phyloP scores from a whole-genome alignment of 352 stramenopile species.

The Globisporangium yorkense region DNA sequence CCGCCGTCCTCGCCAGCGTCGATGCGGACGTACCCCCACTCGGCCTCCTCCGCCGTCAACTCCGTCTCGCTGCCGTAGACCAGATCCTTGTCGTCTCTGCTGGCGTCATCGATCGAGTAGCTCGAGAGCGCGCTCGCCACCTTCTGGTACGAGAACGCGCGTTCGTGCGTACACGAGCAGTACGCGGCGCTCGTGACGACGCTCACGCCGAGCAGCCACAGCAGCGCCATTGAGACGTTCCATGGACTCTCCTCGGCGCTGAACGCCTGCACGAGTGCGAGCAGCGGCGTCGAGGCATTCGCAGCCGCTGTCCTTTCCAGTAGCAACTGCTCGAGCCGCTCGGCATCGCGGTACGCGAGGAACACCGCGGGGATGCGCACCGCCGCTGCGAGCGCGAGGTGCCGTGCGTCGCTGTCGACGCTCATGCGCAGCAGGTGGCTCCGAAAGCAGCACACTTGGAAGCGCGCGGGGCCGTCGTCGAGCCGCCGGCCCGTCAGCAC shows the following conservation, averaged over 20 bases:
- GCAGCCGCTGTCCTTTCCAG: background rate
- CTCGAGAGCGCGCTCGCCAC: slow-evolving; percentile 19
- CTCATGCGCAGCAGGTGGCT: slow-evolving; percentile 41
- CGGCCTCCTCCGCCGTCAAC: background rate
- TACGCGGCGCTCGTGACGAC: slow-evolving; percentile 43
- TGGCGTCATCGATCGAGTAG: background rate
- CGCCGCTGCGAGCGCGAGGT: background rate
- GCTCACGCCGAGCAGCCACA: slow-evolving; percentile 48
- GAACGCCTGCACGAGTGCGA: slow-evolving; percentile 24
- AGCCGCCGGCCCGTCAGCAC: slow-evolving; percentile 21
- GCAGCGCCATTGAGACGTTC: slow-evolving; percentile 61
- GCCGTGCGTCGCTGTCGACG: slow-evolving; percentile 2
- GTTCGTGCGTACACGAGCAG: slow-evolving; percentile 43
- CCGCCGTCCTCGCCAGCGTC: slow-evolving; percentile 15
- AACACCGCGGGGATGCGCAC: slow-evolving; percentile 35
- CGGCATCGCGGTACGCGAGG: slow-evolving; percentile 30
- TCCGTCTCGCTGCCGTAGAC: background rate
- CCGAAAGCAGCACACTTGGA: slow-evolving; percentile 48
- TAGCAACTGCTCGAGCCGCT: slow-evolving; percentile 20
- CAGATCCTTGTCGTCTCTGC: background rate
- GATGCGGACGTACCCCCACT: slow-evolving; percentile 21
- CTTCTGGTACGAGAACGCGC: slow-evolving; percentile 44
- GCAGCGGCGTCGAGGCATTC: background rate
- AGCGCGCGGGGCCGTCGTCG: slow-evolving; percentile 5
- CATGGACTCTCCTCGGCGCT: slow-evolving; percentile 43